phyloP scores from a whole-genome alignment of 2,329 filamentous ascomycete species.

The Claviceps maximensis region DNA sequence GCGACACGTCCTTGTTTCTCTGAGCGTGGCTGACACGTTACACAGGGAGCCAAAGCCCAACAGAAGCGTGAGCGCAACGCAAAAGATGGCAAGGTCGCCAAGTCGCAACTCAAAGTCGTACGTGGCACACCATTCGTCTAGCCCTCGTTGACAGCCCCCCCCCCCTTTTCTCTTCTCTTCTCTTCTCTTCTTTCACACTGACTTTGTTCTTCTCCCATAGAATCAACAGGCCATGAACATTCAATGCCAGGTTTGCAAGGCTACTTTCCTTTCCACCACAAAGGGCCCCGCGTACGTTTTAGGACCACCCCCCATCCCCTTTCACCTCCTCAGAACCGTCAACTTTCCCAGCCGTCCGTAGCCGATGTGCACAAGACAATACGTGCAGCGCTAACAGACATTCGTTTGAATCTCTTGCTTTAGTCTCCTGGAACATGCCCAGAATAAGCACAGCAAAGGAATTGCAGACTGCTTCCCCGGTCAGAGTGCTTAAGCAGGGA shows the following conservation, averaged over 20 bases:
- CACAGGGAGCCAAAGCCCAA: slow-evolving; percentile 50
- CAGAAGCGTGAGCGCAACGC: slow-evolving; percentile 62
- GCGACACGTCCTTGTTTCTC: too few species aligned
- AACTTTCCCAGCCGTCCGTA: not conserved
- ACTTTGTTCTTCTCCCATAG: slow-evolving; percentile 25
- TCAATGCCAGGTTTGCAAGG: slow-evolving; percentile 64
- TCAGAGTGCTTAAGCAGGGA: slow-evolving; percentile 13
- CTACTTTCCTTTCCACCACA: slow-evolving; percentile 67
- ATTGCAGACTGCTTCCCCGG: slow-evolving; percentile 58
- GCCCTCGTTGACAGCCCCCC: not conserved
- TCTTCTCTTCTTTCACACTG: not conserved
- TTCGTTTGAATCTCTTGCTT: too few species aligned
- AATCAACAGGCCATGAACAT: slow-evolving; percentile 64
- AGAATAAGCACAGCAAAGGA: slow-evolving; percentile 65
- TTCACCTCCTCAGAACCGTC: not conserved
- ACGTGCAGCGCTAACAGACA: not conserved
- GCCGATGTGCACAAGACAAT: not conserved
- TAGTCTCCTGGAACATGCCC: slow-evolving; percentile 56
- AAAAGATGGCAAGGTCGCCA: slow-evolving; percentile 44
- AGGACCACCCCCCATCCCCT: not conserved
- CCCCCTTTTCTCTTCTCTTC: too few species aligned
- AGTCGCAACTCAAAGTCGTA: slow-evolving; percentile 58
- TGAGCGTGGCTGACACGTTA: not conserved
- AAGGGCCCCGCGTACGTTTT: slow-evolving; percentile 52
- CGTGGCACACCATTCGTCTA: slow-evolving; percentile 18